phyloP scores from a whole-genome alignment of 208 protist species.

The Trypanosoma mega region DNA sequence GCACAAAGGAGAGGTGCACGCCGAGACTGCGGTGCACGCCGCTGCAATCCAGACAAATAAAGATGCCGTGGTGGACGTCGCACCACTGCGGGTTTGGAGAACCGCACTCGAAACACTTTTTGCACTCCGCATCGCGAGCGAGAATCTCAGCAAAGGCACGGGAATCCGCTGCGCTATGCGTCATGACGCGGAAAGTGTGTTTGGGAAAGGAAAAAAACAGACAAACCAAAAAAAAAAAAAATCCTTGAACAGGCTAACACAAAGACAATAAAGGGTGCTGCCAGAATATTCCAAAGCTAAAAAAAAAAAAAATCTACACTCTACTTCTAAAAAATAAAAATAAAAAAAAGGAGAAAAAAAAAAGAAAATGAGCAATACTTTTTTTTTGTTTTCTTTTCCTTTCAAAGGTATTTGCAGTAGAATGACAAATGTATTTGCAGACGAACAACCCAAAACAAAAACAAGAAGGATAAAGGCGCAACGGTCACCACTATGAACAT shows the following conservation, averaged over 20 bases:
- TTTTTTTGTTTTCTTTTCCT: neutral
- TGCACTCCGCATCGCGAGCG: conserved; percentile 77
- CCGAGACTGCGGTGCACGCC: conserved; percentile 92
- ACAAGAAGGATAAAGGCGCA: too few species aligned
- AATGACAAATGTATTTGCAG: too few species aligned
- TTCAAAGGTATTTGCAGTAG: too few species aligned
- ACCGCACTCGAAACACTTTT: conserved; percentile 87
- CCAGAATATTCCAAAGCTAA: too few species aligned
- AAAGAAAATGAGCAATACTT: neutral
- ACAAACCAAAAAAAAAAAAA: conserved; percentile 16
- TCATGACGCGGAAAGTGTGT: conserved; percentile 27
- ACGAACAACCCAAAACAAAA: too few species aligned
- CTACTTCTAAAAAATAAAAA: conserved; percentile 12
- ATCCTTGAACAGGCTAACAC: conserved; percentile 1
- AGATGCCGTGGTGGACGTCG: conserved; percentile 85
- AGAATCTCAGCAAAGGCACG: conserved; percentile 65
- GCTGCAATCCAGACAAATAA: conserved; percentile 91
- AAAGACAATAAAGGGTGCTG: too few species aligned
- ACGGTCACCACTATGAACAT: too few species aligned
- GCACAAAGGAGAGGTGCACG: conserved; percentile 93
- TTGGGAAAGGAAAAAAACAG: neutral
- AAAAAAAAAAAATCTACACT: too few species aligned
- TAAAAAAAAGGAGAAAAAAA: conserved; percentile 17
- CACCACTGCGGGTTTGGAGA: conserved; percentile 91
- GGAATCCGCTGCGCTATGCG: conserved; percentile 44